Evolutionary conservation across 2,329 filamentous ascomycete species (phyloP), one percentile per base, ranked within the genome.

Genomic region (Penicillium janthinellum): DNA sequence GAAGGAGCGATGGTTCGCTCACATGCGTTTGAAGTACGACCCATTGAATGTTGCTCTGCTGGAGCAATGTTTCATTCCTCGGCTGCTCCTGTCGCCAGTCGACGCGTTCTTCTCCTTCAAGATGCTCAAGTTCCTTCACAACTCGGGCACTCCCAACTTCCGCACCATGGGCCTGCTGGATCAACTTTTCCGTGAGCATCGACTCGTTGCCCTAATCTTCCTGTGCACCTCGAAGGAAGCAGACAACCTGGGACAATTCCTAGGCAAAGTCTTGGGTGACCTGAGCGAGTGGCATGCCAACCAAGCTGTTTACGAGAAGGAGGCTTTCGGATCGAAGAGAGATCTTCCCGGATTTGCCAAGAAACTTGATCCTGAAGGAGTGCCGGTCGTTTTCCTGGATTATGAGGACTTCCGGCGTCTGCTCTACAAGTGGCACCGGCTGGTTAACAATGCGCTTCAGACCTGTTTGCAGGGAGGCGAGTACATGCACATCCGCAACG

Each of bases 401-500:
- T 95, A 92, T 73, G 90, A 93, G 64, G 88, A 92, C 56, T 99
- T 96, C 80, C 88, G 92, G 52, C 88, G 91, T 67, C 79, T 96
- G 54, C 82, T 97, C 35, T 95, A 90, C 80, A 90, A 91, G 67
- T 98, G 94, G 92, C 96, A 99, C 75, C 88, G 89, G 68, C 87
- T 90, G 64, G 79, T 99, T 45, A 90, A 90, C 68, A 85, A 81
- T 52, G 91, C 94, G 2, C 81, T 99, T 56, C 93, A 92, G 73
- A 84, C 85, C 39, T 97, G 94, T 73, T 83, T 99, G 49, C 86
- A 87, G 17, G 89, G 89, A 31, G 88, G 86, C 35, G 94, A 98
- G 76, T 99, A 95, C 85, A 97, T 97, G 90, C 93, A 97, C 75
- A 96, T 98, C 72, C 88, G 94, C 57, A 99, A 99, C 73, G 92